These are phyloP conservation scores for Corynascus novoguineensis DNA, from an alignment of 495 filamentous ascomycete genomes.

Conservation along the genomic window DNA sequence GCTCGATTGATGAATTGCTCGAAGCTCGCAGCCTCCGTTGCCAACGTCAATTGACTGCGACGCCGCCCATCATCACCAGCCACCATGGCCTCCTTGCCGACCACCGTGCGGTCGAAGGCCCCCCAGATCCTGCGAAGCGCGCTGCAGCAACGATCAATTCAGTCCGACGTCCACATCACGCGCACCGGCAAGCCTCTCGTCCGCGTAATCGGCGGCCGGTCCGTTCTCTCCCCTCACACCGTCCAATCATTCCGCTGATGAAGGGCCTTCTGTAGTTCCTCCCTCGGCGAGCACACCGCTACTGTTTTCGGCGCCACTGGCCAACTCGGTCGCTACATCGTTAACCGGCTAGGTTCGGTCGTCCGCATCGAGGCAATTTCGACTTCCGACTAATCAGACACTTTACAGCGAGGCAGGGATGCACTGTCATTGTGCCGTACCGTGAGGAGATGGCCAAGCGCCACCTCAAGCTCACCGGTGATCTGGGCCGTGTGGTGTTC, in stretches of 20 bases:
- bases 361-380: slow-evolving; percentile 17
- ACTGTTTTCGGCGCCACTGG: slow-evolving; percentile 98
- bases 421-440: slow-evolving; percentile 87
- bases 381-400: slow-evolving; percentile 18
- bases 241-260: slow-evolving; percentile 46
- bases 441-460: slow-evolving; percentile 97
- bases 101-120: slow-evolving; percentile 41
- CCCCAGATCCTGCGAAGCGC: slow-evolving; percentile 25
- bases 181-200: slow-evolving; percentile 83
- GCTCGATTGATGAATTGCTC: slow-evolving; percentile 14
- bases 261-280: slow-evolving; percentile 19
- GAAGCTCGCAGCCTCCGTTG: slow-evolving; percentile 21
- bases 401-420: slow-evolving; percentile 73
- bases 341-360: slow-evolving; percentile 80
- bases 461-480: slow-evolving; percentile 90
- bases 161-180: slow-evolving; percentile 74
- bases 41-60: slow-evolving; percentile 32
- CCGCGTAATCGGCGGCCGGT: slow-evolving; percentile 79
- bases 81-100: slow-evolving; percentile 47
- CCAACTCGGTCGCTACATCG: slow-evolving; percentile 94
- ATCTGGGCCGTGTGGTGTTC: slow-evolving; percentile 84
- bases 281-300: slow-evolving; percentile 73
- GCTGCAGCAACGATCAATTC: slow-evolving; percentile 46
- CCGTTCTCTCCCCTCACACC: slow-evolving; percentile 52
- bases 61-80: slow-evolving; percentile 25